Evolutionary conservation across 2,329 filamentous ascomycete species (phyloP), one percentile per base, ranked within the genome.

Genomic region (Cordyceps tenuipes): DNA sequence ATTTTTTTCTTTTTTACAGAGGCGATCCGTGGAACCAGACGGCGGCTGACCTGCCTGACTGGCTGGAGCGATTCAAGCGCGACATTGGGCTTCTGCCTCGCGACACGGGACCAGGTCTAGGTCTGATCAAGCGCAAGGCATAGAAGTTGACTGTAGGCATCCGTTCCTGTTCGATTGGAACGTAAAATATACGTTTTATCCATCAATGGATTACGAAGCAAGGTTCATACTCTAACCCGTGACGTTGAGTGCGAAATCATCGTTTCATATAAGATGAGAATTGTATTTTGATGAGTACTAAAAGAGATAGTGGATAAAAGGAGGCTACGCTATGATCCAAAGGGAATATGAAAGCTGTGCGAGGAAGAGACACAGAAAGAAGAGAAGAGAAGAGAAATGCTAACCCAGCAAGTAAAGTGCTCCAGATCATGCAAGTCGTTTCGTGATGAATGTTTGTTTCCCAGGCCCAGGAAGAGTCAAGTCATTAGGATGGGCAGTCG

Each of bases 21-120:
- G 83, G 85, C 61, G 83, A 86, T 65, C 81, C 82, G 3, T 85
- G 82, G 80, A 86, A 86, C 67, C 80, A 84, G 64, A 86, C 83
- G 0, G 80, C 81, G 1, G 83, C 83, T 34, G 84, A 86, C 65
- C 85, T 86, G 63, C 77, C 75, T 0, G 83, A 86, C 68, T 87
- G 84, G 84, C 75, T 87, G 13, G 75, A 78, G 60, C 78, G 82
- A 46, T 86, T 87, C 72, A 86, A 87, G 69, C 77, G 82, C 15
- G 77, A 82, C 50, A 75, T 73, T 1, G 82, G 82, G n/a, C 29
- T 59, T 13, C 39, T 59, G 15, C 48, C 57, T 9, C 41, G 21
- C 4, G 57, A 59, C 9, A 59, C 57, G 23, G 57, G 57, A 10
- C 57, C 57, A 7, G 57, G 48, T 2, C 17, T 58, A 23, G 56